Evolutionary conservation across 306 rosid genomes (phyloP), one percentile per base, ranked within the genome.

Genomic region (Coriaria nepalensis): DNA sequence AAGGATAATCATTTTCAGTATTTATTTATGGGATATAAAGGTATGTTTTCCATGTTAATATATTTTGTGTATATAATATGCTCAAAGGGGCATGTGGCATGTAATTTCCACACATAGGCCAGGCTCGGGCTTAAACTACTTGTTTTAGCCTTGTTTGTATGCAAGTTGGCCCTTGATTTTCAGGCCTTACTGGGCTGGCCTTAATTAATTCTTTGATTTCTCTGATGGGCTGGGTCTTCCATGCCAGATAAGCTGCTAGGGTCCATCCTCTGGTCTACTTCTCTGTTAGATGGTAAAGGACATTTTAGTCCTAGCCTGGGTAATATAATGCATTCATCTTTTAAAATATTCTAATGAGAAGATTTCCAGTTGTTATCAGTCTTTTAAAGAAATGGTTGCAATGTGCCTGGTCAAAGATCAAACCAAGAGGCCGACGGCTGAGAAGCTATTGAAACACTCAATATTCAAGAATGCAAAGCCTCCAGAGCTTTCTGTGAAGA

Each of bases 371-470:
- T 71, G 96, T 86, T 70, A 80, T 68, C 99, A 92, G 99, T 82
- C 94, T 75, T 92, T 92, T 78, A 92, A 92, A 82, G 96, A 92
- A 74, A 86, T 92, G 96, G 99, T 86, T 81, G 96, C 99, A 47
- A 92, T 92, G 99, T 86, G 99, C 79, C 73, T 92, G 73, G 99
- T 92, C 60, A 92, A 92, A 79, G 99, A 92, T 72, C 99, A 86
- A 69, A 57, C 96, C 41, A 92, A 86, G 83, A 78, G 99, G 68
- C 99, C 99, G 33, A 62, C 96, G 0, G 88, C 87, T 45, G 99
- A 85, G 57, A 92, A 92, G 70, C 73, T 92, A 55, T 64, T 92
- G 65, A 92, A 86, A 48, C 99, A 85, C 62, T 75, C 93, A 33
- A 85, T 92, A 73, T 92, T 92, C 69, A 92, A 78, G 70, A 57